Evolutionary conservation across 176 grass and related monocot genomes (phyloP).

Genomic region (Saccharum officinarum): DNA sequence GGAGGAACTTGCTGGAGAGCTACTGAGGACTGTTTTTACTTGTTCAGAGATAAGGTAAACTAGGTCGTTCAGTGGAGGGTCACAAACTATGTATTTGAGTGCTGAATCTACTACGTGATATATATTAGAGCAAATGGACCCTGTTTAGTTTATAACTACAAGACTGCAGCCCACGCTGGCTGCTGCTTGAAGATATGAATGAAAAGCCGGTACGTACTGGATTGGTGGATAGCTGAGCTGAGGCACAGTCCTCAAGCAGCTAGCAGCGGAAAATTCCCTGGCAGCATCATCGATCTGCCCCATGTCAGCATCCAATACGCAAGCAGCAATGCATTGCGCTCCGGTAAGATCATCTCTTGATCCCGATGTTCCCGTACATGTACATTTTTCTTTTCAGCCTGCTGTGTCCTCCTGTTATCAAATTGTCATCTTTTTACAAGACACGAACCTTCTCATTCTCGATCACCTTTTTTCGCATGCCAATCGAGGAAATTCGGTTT

Average conservation of each 20-base stretch:
- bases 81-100: conserved; percentile 30
- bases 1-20: not conserved
- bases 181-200: conserved; percentile 1
- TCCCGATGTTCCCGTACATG: not conserved
- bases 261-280: too few relatives aligned
- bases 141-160: conserved; percentile 19
- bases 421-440: too few relatives aligned
- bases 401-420: too few relatives aligned
- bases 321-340: not conserved
- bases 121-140: conserved; percentile 9
- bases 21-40: conserved; percentile 26
- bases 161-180: not conserved
- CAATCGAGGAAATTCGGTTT: too few relatives aligned
- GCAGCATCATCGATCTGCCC: not conserved
- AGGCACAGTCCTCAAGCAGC: conserved; percentile 17
- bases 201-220: not conserved
- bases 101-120: conserved; percentile 32
- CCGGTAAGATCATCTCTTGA: not conserved
- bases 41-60: conserved; percentile 25
- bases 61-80: conserved; percentile 24
- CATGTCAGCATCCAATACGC: conserved; percentile 29
- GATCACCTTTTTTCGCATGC: too few relatives aligned
- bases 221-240: conserved; percentile 20
- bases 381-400: too few relatives aligned
- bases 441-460: too few relatives aligned